These are phyloP conservation scores for Chrysophaeum taylorii DNA, from an alignment of 352 stramenopile species.

Conservation along the genomic window DNA sequence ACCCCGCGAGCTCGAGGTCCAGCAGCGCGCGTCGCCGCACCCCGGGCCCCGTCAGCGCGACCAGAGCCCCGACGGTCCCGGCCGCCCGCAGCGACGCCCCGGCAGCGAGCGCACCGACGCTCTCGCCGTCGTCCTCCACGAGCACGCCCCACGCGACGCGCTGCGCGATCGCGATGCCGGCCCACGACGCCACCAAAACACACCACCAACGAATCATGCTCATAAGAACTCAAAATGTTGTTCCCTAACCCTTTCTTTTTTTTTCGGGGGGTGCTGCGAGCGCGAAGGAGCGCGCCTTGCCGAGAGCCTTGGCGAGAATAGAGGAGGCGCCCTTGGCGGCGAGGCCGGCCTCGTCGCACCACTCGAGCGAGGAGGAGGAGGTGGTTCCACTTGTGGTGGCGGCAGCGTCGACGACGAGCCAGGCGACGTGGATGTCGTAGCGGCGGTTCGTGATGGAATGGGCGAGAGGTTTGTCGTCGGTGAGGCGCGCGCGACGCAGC, in stretches of 20 bases:
- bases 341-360: background rate
- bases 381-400: too few relatives aligned
- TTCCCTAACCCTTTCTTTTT: too few relatives aligned
- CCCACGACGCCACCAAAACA: too few relatives aligned
- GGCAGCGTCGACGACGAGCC: background rate
- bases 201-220: too few relatives aligned
- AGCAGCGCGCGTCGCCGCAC: background rate
- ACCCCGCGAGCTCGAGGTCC: background rate
- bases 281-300: too few relatives aligned
- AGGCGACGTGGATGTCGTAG: background rate
- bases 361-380: background rate
- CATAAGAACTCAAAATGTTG: too few relatives aligned
- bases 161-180: too few relatives aligned
- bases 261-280: too few relatives aligned
- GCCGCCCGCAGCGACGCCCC: background rate
- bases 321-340: background rate
- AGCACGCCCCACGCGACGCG: background rate
- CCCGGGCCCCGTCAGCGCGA: background rate
- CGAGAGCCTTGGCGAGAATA: background rate
- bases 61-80: background rate
- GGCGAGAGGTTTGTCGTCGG: background rate
- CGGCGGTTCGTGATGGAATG: background rate
- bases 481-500: background rate
- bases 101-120: background rate
- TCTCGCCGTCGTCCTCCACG: background rate